Conservation (phyloP, 495 filamentous ascomycete genomes). For the Aspergillus sparsus region DNA sequence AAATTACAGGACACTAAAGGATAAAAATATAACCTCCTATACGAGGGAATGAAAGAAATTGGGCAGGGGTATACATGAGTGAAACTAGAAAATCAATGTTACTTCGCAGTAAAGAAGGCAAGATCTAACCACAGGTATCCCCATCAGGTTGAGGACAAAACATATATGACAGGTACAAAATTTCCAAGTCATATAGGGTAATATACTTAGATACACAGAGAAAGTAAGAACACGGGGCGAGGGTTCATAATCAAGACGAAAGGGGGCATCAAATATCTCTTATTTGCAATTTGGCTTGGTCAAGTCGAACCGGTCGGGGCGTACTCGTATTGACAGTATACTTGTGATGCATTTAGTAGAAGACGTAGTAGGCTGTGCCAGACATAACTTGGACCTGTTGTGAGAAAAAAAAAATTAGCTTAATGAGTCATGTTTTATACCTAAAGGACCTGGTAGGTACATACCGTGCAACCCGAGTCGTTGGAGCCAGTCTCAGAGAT, state of each 20-base stretch:
- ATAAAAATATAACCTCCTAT: not conserved
- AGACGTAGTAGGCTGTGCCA: constrained; percentile 49
- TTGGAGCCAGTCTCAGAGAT: constrained; percentile 43
- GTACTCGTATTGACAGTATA: constrained; percentile 4
- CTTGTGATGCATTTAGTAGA: constrained; percentile 34
- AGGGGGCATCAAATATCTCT: constrained; percentile 23
- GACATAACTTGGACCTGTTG: constrained; percentile 46
- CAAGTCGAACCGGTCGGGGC: constrained; percentile 19
- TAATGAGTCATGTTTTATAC: constrained; percentile 6
- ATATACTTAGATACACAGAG: constrained; percentile 50
- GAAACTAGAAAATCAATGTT: constrained; percentile 25
- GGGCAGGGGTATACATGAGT: constrained; percentile 16
- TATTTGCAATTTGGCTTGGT: constrained; percentile 22
- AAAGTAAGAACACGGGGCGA: constrained; percentile 26
- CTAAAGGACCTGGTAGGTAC: constrained; percentile 15
- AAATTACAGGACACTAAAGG: constrained; percentile 1
- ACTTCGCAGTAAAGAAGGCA: constrained; percentile 26
- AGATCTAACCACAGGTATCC: constrained; percentile 30
- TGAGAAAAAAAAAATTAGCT: constrained; percentile 16
- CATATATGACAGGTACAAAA: constrained; percentile 36
- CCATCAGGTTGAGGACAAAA: constrained; percentile 25
- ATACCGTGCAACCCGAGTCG: constrained; percentile 69
- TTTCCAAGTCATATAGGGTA: constrained; percentile 36
- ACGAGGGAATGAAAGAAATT: constrained; percentile 2
- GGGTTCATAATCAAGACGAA: constrained; percentile 21